Conservation (phyloP, 495 filamentous ascomycete genomes). For the Xylaria nigripes region DNA sequence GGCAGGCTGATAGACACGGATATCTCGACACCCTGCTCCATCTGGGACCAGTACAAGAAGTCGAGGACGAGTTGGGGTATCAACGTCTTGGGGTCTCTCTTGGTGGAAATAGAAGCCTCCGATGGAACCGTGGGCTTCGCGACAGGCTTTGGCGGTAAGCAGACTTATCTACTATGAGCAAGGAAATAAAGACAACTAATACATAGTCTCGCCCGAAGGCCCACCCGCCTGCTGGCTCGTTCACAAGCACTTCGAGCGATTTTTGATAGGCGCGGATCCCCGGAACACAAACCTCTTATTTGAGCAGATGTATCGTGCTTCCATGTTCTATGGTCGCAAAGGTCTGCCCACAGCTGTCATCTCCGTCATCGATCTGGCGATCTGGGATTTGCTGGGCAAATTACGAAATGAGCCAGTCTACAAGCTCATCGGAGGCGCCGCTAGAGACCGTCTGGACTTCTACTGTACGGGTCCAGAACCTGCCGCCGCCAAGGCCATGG, state of each 20-base stretch:
- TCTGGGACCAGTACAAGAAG: constrained; percentile 76
- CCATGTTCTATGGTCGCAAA: constrained; percentile 93
- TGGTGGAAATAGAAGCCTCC: constrained; percentile 79
- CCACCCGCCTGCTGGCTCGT: constrained; percentile 90
- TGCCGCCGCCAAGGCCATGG: constrained; percentile 64
- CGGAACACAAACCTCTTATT: constrained; percentile 82
- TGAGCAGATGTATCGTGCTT: constrained; percentile 91
- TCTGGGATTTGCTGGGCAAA: constrained; percentile 89
- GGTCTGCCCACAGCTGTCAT: constrained; percentile 84
- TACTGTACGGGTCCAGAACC: constrained; percentile 92
- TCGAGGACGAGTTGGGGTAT: constrained; percentile 92
- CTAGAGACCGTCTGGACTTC: constrained; percentile 70
- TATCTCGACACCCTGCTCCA: constrained; percentile 85
- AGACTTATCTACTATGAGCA: neutral
- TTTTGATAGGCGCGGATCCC: constrained; percentile 81
- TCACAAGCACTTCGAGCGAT: constrained; percentile 83
- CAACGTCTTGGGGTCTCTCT: constrained; percentile 90
- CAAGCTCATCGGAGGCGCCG: constrained; percentile 83
- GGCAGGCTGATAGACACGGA: constrained; percentile 73
- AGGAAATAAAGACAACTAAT: neutral
- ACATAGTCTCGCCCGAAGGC: constrained; percentile 24
- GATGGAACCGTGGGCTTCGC: constrained; percentile 89
- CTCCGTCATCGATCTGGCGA: constrained; percentile 82
- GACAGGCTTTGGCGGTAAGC: constrained; percentile 76
- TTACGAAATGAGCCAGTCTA: constrained; percentile 88